Base-by-base conservation (phyloP, 202 grass and related monocot species). In the Brachypodium distachyon region DNA sequence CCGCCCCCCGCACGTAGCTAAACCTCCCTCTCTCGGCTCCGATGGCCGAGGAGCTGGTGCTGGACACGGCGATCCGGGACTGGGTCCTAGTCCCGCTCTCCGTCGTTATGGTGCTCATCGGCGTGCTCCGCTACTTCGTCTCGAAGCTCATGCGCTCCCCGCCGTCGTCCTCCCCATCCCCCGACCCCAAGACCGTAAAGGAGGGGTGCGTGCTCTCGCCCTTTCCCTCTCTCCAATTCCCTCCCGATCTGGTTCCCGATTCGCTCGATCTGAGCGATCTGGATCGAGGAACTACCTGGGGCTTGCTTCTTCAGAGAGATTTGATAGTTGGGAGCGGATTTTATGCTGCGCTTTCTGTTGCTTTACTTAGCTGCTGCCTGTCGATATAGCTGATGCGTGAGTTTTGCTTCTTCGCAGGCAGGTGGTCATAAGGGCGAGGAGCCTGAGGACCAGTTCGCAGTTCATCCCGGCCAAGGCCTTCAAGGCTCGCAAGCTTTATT, bases 1-100 rank as follows among this genome's bases (percentile, higher is more conserved):
- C 40, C 63, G 22, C 22, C 6, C 12, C 58, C 12, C 41, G 49
- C 10, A 19, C 67, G 41, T 75, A 36, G 51, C 60, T 67, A 82
- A 32, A 2, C 47, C 12, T 12, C n/a, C 12, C 17, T 7, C 29
- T 16, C 25, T 12, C 17, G 28, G 80, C 34, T 34, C 9, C 62
- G 12, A 98, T 94, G 91, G 89, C 95, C 29, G 87, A 97, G 81
- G 94, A 97, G 87, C 76, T 94, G 73, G 95, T 98, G 23, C 77
- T 98, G 22, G 95, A 98, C 82, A 94, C 82, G 47, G 89, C 95
- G 75, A 98, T 98, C 71, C 89, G 91, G 74, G 87, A 98, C 58
- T 98, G 95, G 95, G 95, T 98, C 14, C 82, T 98, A 56, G 72
- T 98, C 67, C 95, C 95, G 53, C 91, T 98, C 46, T 94, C 95